Base-by-base conservation (phyloP, 176 grass and related monocot genomes). In the Guadua angustifolia region DNA sequence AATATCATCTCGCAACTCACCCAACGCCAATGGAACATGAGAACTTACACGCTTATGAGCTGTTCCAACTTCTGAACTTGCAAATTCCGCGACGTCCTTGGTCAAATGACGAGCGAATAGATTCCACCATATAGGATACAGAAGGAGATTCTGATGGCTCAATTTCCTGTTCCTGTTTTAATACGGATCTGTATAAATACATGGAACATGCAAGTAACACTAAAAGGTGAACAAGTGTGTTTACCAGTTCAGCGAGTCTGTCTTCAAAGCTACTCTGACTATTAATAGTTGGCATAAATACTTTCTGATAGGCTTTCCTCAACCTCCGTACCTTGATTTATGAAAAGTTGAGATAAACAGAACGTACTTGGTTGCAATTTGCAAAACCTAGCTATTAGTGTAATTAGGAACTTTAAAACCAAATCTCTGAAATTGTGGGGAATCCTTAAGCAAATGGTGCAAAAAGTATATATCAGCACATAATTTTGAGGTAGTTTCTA, bases 51-150 rank as follows among this genome's bases (percentile, higher is more conserved):
- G 71, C 17, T 69, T 86, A 86, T 62, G 79, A 88, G 49, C 79
- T 32, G 65, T 66, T 85, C 89, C 91, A 90, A 81, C 77, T 98
- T 87, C 91, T 88, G 80, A 92, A 94, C 80, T 92, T 95, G 88
- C 93, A 98, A 83, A 98, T 94, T 79, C 96, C 93, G 53, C 93
- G 89, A 57, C 88, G 91, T 18, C 89, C 94, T 83, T 88, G 40
- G 6, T 77, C 80, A 90, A 95, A 94, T 1, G 96, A 98, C 50
- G 86, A 87, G n/a, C 87, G 87, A 45, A 95, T 95, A 58, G 91
- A 95, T 89, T 94, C 83, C 26, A 94, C 26, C 96, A 98, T 92
- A 81, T 42, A 83, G 39, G 82, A 82, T 22, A 94, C 89, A 83
- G 62, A 63, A 78, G 79, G 51, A 77, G 82, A 85, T 73, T 90